These are phyloP conservation scores for Microdochium nivale DNA, from an alignment of 2,329 filamentous ascomycete genomes.

Conservation along the genomic window DNA sequence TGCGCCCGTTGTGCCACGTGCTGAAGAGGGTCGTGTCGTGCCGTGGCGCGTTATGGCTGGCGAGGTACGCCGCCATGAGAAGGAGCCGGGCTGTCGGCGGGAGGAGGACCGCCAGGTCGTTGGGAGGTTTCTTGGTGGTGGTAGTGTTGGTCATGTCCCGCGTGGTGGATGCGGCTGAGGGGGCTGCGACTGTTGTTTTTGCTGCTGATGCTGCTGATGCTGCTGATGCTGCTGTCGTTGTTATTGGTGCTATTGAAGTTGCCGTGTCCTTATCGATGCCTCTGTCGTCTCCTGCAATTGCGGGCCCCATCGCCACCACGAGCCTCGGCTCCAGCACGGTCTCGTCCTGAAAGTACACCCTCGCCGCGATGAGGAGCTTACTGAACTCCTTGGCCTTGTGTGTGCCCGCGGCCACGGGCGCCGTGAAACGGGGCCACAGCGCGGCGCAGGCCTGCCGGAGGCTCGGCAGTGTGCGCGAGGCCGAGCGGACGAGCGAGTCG, in stretches of 20 bases:
- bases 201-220: neutral
- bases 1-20: constrained; percentile 50
- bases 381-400: constrained; percentile 74
- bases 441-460: constrained; percentile 62
- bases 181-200: neutral
- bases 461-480: constrained; percentile 67
- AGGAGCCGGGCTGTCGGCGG: constrained; percentile 68
- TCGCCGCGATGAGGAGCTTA: constrained; percentile 65
- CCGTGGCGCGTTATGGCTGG: constrained; percentile 69
- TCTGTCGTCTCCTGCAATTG: neutral
- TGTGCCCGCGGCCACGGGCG: constrained; percentile 67
- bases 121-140: constrained; percentile 10
- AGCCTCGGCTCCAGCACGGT: constrained; percentile 59
- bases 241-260: neutral
- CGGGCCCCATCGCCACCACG: constrained; percentile 19
- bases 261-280: neutral
- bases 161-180: constrained; percentile 4
- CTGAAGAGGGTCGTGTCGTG: constrained; percentile 70
- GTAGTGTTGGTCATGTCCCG: constrained; percentile 7
- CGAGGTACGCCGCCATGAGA: constrained; percentile 69
- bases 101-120: constrained; percentile 47
- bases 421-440: constrained; percentile 79
- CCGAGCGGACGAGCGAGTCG: constrained; percentile 75
- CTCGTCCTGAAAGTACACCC: constrained; percentile 65
- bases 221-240: neutral